Percentiles rank a stretch among this genome's conserved stretches.
These are phyloP conservation scores for Mycosarcoma maydis DNA, from an alignment of 1,284 basidiomycete species.

Conservation along the genomic window DNA sequence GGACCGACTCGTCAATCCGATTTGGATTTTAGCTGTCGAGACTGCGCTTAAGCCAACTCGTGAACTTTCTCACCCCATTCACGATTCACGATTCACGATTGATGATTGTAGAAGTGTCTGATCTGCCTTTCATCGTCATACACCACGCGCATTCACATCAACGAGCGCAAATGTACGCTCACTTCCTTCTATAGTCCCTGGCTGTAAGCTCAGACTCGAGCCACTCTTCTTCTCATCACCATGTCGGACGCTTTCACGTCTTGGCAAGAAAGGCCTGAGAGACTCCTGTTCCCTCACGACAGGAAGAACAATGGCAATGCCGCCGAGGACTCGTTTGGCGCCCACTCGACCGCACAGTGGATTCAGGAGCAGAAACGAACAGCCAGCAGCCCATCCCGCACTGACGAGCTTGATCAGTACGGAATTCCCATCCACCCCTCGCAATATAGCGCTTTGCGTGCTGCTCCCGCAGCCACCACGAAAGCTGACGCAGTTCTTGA, in stretches of 20 bases:
- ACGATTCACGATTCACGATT: background rate
- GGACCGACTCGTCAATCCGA: constrained; percentile 14
- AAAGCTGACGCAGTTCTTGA: constrained; percentile 2
- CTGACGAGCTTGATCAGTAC: constrained; percentile 33
- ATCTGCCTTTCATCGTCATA: too few species aligned
- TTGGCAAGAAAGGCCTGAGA: constrained; percentile 44
- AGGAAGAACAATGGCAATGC: background rate
- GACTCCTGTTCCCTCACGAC: constrained; percentile 12
- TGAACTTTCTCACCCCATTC: too few species aligned
- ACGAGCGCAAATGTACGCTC: too few species aligned
- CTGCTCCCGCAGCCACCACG: background rate
- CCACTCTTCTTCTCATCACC: background rate
- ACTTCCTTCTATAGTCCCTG: background rate
- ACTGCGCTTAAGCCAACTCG: constrained; percentile 34
- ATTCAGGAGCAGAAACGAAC: constrained; percentile 20
- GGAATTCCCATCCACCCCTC: constrained; percentile 35
- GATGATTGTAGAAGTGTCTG: too few species aligned
- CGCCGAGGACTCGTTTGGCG: background rate
- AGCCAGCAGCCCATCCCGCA: constrained; percentile 7
- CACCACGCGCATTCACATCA: too few species aligned
- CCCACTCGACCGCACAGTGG: constrained; percentile 22
- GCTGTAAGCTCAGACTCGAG: background rate
- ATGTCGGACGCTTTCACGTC: constrained; percentile 37
- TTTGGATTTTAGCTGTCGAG: background rate
- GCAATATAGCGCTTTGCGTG: background rate